Evolutionary conservation across 225 moss, liverwort and hornwort species (phyloP).

Genomic region (Physcomitrellopsis africana): DNA sequence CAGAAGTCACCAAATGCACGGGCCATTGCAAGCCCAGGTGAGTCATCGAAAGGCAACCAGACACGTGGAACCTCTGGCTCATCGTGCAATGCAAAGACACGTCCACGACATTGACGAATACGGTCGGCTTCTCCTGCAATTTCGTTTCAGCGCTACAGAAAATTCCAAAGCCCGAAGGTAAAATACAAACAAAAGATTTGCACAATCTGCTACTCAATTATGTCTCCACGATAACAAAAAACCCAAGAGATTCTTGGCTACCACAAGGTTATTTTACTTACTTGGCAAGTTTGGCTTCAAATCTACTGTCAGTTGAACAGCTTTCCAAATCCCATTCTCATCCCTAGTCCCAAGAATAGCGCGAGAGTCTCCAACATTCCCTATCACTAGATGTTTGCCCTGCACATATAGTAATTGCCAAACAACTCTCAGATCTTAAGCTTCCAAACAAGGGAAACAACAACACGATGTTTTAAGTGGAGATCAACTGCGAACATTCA

Average conservation of each 20-base stretch:
- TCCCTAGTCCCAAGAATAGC: constrained; percentile 59
- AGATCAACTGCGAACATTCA: neutral
- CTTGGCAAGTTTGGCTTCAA: constrained; percentile 66
- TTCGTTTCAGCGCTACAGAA: neutral
- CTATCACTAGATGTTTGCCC: constrained; percentile 62
- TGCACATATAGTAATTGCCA: constrained; percentile 20
- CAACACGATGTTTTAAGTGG: neutral
- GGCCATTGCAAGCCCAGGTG: constrained; percentile 64
- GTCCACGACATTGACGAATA: constrained; percentile 56
- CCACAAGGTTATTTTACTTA: constrained; percentile 23
- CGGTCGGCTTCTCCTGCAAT: constrained; percentile 58
- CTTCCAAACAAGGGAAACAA: neutral
- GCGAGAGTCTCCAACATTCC: constrained; percentile 63
- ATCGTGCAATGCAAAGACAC: constrained; percentile 59
- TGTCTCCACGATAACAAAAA: neutral
- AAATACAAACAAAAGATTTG: neutral
- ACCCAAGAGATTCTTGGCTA: too few relatives aligned
- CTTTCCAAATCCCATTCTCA: constrained; percentile 39
- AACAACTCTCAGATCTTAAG: neutral
- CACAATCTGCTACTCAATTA: neutral
- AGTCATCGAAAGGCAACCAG: constrained; percentile 62
- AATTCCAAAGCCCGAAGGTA: neutral
- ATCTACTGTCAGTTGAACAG: constrained; percentile 64
- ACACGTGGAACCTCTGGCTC: constrained; percentile 64
- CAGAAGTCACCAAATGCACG: constrained; percentile 64